Conservation (phyloP, 1,139 yeast genomes). For the Pichia cactophila region DNA sequence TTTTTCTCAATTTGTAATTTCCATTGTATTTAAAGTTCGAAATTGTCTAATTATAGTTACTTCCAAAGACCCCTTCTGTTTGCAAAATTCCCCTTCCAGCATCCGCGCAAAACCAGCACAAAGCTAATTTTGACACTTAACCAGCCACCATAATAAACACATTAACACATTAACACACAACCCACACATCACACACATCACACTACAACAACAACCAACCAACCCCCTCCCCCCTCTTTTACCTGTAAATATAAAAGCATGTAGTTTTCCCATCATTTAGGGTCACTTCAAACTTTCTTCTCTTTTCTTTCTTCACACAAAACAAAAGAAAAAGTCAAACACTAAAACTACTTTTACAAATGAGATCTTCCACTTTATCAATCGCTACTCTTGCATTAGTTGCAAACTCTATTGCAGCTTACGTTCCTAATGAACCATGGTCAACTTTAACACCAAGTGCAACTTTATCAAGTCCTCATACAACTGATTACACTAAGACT, state of each 20-base stretch:
- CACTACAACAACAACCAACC: not conserved
- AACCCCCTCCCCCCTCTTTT: not conserved
- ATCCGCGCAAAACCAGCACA: not conserved
- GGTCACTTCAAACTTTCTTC: not conserved
- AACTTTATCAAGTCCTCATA: constrained; percentile 45
- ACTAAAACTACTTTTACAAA: not conserved
- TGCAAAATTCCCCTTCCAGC: not conserved
- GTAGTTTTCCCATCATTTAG: not conserved
- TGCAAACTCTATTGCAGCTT: constrained; percentile 51
- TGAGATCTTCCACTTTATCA: constrained; percentile 17
- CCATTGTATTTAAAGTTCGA: no score
- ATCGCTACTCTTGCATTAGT: constrained; percentile 28
- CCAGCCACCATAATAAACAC: not conserved
- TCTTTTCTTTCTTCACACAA: constrained; percentile 1
- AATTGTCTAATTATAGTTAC: not conserved
- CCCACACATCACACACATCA: not conserved
- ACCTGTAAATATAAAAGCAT: not conserved
- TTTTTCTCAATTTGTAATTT: no score
- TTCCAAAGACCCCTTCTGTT: not conserved
- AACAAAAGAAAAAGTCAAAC: not conserved
- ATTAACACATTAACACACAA: not conserved
- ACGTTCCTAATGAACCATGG: constrained; percentile 67
- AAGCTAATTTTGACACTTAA: not conserved
- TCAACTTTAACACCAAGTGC: constrained; percentile 61
- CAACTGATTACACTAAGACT: constrained; percentile 50